Evolutionary conservation across 495 filamentous ascomycete genomes (phyloP), one percentile per base, ranked within the genome.

Genomic region (Penicillium riverlandense): DNA sequence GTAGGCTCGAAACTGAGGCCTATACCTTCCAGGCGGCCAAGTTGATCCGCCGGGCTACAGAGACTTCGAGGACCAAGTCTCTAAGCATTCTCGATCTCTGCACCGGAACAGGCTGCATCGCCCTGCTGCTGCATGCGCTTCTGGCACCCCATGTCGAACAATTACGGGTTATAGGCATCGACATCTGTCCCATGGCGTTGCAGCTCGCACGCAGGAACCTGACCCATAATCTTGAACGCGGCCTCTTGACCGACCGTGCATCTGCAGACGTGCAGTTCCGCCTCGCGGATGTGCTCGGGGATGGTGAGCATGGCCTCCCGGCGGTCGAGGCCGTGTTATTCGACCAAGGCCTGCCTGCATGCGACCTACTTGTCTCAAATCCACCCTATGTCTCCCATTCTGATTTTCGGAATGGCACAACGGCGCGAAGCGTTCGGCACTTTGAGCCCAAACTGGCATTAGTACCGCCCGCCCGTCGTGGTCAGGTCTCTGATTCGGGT

Each of bases 61-160:
- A 28, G n/a, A 37, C 37, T 28, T 28, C 30, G 32, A 22, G 16
- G 11, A 2, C 9, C 15, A 32, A 40, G 31, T 36, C 47, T 11
- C 48, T 92, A 7, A 75, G 71, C 28, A 72, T 96, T 15, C 56
- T 96, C 2, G 92, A 98, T 61, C 64, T 96, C 22, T 97, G 92
- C 60, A 86, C 87, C 0, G 92, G 92, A 4, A 87, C 86, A 12
- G 92, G 92, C 27, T 97, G 92, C 62, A 95, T 98, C 47, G 66
- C 89, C 0, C 77, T 96, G 8, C 78, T 86, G 8, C 69, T 95
- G 0, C 63, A 79, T 51, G 55, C 77, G 10, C 71, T 77, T 6
- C 73, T 91, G 37, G 45, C 48, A 22, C 52, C 58, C 11, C 49
- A 52, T 38, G 44, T 57, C 45, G 29, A 52, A 31, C 6, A 60